phyloP scores from a whole-genome alignment of 306 rosid genomes.

The Pachyrhizus erosus region DNA sequence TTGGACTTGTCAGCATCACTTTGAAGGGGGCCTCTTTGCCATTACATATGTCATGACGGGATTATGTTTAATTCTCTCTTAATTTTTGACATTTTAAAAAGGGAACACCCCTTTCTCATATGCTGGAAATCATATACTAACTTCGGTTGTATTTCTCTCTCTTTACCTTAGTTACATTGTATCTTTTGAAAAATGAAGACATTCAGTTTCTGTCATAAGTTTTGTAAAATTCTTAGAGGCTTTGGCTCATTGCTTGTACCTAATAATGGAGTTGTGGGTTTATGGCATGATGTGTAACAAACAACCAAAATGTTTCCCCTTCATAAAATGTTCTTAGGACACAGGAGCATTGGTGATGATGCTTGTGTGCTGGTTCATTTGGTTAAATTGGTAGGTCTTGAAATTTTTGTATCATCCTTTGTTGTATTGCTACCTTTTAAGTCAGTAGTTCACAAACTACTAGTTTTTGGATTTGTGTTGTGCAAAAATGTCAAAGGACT shows the following conservation, averaged over 20 bases:
- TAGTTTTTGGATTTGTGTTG: not conserved
- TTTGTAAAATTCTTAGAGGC: not conserved
- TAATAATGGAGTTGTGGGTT: not conserved
- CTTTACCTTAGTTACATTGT: not conserved
- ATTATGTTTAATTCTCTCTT: not conserved
- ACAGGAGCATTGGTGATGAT: not conserved
- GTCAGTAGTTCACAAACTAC: not conserved
- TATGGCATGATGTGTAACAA: not conserved
- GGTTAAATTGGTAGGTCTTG: not conserved
- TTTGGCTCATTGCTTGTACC: not conserved
- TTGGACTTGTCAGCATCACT: conserved; percentile 26
- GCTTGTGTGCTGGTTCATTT: not conserved
- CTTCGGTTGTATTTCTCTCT: not conserved
- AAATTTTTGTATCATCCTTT: not conserved
- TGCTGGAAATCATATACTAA: not conserved
- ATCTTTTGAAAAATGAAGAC: not conserved
- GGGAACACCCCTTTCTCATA: not conserved
- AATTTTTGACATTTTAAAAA: not conserved
- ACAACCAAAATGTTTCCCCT: not conserved
- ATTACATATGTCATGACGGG: not conserved
- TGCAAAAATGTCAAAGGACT: not conserved
- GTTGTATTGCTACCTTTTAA: not conserved
- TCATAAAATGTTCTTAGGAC: not conserved
- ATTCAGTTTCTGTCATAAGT: not conserved
- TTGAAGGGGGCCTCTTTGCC: not conserved